Base-by-base conservation (phyloP, 352 stramenopile species). In the Globisporangium spiculum region DNA sequence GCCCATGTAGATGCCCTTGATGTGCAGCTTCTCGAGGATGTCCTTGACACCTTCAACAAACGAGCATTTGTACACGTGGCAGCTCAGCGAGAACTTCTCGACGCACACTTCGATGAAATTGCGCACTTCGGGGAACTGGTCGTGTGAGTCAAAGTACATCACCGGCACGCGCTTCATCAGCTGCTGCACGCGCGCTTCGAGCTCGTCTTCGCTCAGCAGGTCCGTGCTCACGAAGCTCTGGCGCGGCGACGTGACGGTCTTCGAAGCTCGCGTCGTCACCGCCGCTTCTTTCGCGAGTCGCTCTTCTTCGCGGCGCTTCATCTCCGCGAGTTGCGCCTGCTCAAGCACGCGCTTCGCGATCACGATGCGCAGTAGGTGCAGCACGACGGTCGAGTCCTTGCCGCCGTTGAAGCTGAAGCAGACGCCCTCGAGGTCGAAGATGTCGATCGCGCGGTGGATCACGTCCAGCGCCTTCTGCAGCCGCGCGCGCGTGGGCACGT, bases 101-200 rank as follows among this genome's bases (percentile, higher is more conserved):
- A 79, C 85, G 64, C 87, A 89, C 44, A 86, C 48, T 57, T 95
- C 79, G 46, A 97, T 97, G 67, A 98, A 98, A 18, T 84, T 79
- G 26, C 89, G 76, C n/a, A 98, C 83, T 69, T 98, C 89, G 2
- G 88, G 86, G 77, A 99, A 99, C 80, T 99, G 96, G 73, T 98
- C 87, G 41, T 89, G 74, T 66, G 97, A 96, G 68, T 99, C 88
- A 75, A 99, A 99, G 81, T 98, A 99, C 75, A 99, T 97, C 18
- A 98, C 84, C 0, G 88, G 89, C 27, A 97, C 69, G 24, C 76
- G 76, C 52, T 80, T 73, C 48, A 95, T 68, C 48, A 77, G 69
- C 32, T 67, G 60, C 20, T 72, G 65, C 32, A 90, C 82, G 27
- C 73, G 76, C 16, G 44, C 41, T 67, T 92, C 83, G 9, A 94